Conservation (phyloP, 331 rosid species). For the Prunus yedoensis region DNA sequence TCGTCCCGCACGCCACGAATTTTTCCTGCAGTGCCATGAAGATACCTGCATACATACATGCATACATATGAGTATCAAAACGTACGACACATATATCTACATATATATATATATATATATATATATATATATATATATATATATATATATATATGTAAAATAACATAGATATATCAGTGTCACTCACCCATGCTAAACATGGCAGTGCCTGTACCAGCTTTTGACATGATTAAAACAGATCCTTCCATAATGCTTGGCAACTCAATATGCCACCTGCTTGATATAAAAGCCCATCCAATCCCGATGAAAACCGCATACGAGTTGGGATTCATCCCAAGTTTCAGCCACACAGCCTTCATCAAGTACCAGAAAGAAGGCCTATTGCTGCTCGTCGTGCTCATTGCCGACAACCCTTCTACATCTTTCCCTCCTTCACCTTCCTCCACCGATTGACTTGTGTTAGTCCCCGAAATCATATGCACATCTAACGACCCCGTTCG, state of each 20-base stretch:
- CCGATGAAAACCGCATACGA: conserved; percentile 81
- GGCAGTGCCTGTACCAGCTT: conserved; percentile 86
- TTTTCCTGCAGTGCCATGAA: conserved; percentile 94
- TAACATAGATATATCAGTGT: too few species aligned
- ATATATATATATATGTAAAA: neutral
- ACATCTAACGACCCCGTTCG: conserved; percentile 37
- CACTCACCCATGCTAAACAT: conserved; percentile 94
- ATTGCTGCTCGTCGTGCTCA: neutral
- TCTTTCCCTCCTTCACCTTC: conserved; percentile 29
- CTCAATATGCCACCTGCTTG: conserved; percentile 78
- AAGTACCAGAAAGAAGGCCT: conserved; percentile 49
- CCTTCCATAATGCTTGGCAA: conserved; percentile 80
- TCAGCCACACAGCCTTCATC: conserved; percentile 72
- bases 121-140: too few species aligned
- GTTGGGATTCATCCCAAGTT: conserved; percentile 75
- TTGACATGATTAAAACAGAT: conserved; percentile 78
- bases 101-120: neutral
- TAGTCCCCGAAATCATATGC: neutral
- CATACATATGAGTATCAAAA: neutral
- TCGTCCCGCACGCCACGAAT: conserved; percentile 69
- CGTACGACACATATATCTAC: too few species aligned
- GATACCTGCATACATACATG: conserved; percentile 48
- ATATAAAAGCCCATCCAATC: conserved; percentile 73
- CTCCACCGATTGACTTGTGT: conserved; percentile 9
- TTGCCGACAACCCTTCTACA: conserved; percentile 31